Base-by-base conservation (phyloP, 2,329 filamentous ascomycete genomes). In the Sporothrix sp. region DNA sequence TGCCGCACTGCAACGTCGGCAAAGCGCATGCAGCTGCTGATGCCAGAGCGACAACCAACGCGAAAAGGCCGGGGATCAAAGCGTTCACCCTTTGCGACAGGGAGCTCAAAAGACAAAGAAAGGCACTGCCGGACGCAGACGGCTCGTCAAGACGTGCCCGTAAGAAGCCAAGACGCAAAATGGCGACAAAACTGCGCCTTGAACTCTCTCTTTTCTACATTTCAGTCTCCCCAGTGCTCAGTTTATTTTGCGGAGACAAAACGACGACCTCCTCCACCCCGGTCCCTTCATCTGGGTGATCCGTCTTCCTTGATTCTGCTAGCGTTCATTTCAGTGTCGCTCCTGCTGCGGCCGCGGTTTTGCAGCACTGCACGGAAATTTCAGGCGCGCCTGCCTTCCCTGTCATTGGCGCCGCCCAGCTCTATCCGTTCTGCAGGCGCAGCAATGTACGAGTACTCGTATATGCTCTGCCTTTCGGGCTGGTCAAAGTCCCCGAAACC, bases 401-500 rank as follows among this genome's bases (percentile, higher is more conserved):
- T 25, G 32, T 4, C 30, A 14, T 23, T 13, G 8, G 11, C 23
- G 42, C 20, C 21, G 20, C 25, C 16, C n/a, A n/a, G 32, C 43
- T 46, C 43, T 46, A 36, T 46, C 32, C 43, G 43, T 46, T 36
- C 36, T 30, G 20, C 32, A 21, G 20, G 9, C 43, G 43, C 27
- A 28, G 11, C 33, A 14, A 20, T 20, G 21, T 37, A 16, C 30
- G 23, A 16, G 20, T 35, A 13, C 35, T 18, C 36, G 27, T 27
- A 20, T 32, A 32, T n/a, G n/a, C n/a, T n/a, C n/a, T n/a, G n/a
- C 30, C 11, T 16, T 51, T 51, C 43, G 50, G 36, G 14, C 14
- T 33, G 36, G 25, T 42, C 30, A 21, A 51, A 51, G 21, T 42
- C 50, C 43, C 43, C 43, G 50, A 51, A 42, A 30, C 32, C 18